phyloP scores from a whole-genome alignment of 1,139 yeast genomes.

The Hanseniaspora gamundiae region DNA sequence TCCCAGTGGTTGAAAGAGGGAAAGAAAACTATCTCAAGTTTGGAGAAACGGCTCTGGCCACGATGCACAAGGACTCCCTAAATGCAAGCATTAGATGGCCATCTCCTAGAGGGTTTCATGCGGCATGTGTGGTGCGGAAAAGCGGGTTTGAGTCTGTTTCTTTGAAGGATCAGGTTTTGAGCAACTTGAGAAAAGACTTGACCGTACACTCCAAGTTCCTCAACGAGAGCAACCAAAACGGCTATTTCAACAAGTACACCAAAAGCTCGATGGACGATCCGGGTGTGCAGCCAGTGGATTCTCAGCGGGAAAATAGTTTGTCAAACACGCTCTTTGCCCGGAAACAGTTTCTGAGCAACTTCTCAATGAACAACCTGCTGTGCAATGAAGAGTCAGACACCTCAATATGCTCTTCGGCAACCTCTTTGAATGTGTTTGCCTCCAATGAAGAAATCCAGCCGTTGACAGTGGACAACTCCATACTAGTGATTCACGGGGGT shows the following conservation, averaged over 20 bases:
- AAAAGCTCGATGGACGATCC: background rate
- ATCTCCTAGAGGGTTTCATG: constrained; percentile 27
- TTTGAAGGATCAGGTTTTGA: constrained; percentile 11
- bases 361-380: background rate
- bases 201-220: constrained; percentile 4
- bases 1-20: constrained; percentile 27
- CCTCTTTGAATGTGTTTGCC: background rate
- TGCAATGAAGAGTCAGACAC: background rate
- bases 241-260: background rate
- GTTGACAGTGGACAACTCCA: constrained; percentile 8
- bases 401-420: background rate
- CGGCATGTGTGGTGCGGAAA: constrained; percentile 12
- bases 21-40: constrained; percentile 25
- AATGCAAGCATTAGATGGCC: constrained; percentile 16
- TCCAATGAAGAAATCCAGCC: background rate
- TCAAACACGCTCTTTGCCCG: too few species aligned
- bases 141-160: constrained; percentile 2
- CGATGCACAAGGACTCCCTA: constrained; percentile 13
- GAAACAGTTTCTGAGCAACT: too few species aligned
- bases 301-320: too few species aligned
- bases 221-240: background rate
- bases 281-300: background rate
- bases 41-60: constrained; percentile 24
- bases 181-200: constrained; percentile 14
- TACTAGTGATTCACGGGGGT: constrained; percentile 34